Percentiles rank a stretch among this genome's conserved stretches.
Evolutionary conservation across 2,329 filamentous ascomycete genomes (phyloP).

Genomic region (Nemania sp.): DNA sequence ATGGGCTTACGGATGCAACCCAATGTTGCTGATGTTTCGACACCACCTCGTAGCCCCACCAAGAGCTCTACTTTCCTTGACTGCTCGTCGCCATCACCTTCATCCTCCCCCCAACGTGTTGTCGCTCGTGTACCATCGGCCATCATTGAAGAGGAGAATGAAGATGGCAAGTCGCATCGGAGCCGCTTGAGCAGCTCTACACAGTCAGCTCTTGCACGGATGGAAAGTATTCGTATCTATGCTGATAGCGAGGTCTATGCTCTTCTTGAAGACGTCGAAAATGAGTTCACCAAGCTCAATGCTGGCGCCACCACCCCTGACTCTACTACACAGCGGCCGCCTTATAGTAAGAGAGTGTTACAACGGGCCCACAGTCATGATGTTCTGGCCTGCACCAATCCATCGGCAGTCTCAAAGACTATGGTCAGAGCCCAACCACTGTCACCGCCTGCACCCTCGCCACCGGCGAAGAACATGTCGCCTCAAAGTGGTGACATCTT

Average conservation of each 20-base stretch:
- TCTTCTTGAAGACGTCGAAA: constrained; percentile 68
- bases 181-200: constrained; percentile 31
- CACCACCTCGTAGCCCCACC: constrained; percentile 62
- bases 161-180: constrained; percentile 37
- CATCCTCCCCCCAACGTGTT: constrained; percentile 55
- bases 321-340: constrained; percentile 25
- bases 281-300: constrained; percentile 56
- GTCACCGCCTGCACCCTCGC: constrained; percentile 43
- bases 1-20: constrained; percentile 45
- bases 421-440: constrained; percentile 37
- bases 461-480: constrained; percentile 40
- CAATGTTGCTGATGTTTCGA: constrained; percentile 51
- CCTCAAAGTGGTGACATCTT: constrained; percentile 44
- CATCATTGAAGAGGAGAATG: constrained; percentile 56
- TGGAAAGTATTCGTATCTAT: constrained; percentile 70
- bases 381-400: constrained; percentile 45
- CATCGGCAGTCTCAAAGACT: constrained; percentile 24
- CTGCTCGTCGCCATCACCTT: constrained; percentile 43
- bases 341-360: constrained; percentile 46
- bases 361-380: constrained; percentile 57
- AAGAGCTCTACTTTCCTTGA: constrained; percentile 42
- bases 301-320: constrained; percentile 34
- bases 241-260: constrained; percentile 69
- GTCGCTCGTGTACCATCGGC: constrained; percentile 59
- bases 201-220: constrained; percentile 36